Evolutionary conservation across 1,284 basidiomycete genomes (phyloP).

Genomic region (Trametes sp.): DNA sequence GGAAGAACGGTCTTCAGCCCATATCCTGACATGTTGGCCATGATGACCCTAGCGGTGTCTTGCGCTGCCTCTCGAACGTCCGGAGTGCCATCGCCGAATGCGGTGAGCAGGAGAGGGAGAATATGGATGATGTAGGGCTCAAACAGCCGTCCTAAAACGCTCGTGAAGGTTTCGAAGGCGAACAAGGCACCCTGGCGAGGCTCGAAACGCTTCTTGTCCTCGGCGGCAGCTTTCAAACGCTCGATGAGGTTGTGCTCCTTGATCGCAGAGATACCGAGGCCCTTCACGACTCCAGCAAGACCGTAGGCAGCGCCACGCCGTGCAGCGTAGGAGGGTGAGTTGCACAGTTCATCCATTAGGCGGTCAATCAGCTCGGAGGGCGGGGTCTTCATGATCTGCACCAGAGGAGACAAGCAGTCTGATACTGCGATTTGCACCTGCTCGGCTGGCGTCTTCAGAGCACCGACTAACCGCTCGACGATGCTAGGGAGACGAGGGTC

Average conservation of each 20-base stretch:
- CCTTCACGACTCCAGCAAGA: constrained; percentile 91
- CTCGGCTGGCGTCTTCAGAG: constrained; percentile 94
- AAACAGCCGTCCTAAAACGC: constrained; percentile 87
- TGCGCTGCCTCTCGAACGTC: constrained; percentile 97
- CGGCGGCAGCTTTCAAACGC: constrained; percentile 79
- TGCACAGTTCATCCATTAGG: constrained; percentile 80
- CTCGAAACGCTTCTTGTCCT: constrained; percentile 91
- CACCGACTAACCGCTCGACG: constrained; percentile 90
- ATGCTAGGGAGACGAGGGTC: constrained; percentile 86
- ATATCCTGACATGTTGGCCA: constrained; percentile 94
- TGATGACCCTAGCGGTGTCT: constrained; percentile 93
- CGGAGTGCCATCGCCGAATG: constrained; percentile 89
- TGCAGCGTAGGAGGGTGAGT: constrained; percentile 87
- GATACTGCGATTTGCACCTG: constrained; percentile 97
- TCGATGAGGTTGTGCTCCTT: constrained; percentile 86
- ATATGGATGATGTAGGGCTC: constrained; percentile 94
- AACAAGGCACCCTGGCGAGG: constrained; percentile 95
- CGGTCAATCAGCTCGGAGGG: constrained; percentile 78
- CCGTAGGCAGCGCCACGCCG: constrained; percentile 97
- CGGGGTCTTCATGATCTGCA: constrained; percentile 73
- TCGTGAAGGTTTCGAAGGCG: constrained; percentile 92
- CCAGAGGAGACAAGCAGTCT: constrained; percentile 91
- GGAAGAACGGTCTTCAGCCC: constrained; percentile 97
- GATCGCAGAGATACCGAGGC: constrained; percentile 86
- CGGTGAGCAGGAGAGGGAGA: constrained; percentile 85